These are phyloP conservation scores for Haemoproteus tartakovskyi DNA, from an alignment of 169 alveolate genomes.

Conservation along the genomic window DNA sequence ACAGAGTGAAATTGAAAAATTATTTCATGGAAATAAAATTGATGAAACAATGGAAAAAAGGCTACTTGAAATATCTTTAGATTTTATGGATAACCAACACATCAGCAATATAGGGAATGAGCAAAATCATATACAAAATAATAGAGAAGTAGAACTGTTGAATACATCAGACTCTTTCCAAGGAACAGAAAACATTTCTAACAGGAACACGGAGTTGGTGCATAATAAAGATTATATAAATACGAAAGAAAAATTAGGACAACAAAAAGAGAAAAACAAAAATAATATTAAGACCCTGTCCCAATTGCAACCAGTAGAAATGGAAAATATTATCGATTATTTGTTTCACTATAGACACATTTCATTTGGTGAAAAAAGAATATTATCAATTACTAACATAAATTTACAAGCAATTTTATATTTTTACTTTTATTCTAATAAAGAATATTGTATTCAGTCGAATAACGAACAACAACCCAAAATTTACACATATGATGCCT, in stretches of 20 bases:
- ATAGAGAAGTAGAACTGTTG: too few species aligned
- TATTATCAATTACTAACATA: conserved; percentile 23
- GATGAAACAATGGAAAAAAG: conserved; percentile 38
- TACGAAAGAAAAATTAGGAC: too few species aligned
- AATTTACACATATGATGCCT: conserved; percentile 48
- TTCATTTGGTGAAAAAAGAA: conserved; percentile 14
- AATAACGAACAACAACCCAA: not conserved
- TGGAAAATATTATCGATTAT: not conserved
- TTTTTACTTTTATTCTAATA: conserved; percentile 45
- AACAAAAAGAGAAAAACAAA: not conserved
- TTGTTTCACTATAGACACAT: conserved; percentile 4
- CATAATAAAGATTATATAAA: too few species aligned
- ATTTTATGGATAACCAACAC: conserved; percentile 18
- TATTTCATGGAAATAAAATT: conserved; percentile 14
- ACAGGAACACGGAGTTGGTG: too few species aligned
- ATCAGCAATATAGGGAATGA: conserved; percentile 10
- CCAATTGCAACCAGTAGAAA: not conserved
- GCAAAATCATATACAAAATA: too few species aligned
- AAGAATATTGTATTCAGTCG: not conserved
- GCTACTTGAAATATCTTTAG: conserved; percentile 5
- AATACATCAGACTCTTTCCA: too few species aligned
- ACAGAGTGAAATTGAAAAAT: conserved; percentile 26
- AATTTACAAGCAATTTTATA: conserved; percentile 20
- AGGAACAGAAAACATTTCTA: too few species aligned
- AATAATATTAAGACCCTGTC: not conserved